phyloP scores from a whole-genome alignment of 352 stramenopile species.

The Globisporangium polare region DNA sequence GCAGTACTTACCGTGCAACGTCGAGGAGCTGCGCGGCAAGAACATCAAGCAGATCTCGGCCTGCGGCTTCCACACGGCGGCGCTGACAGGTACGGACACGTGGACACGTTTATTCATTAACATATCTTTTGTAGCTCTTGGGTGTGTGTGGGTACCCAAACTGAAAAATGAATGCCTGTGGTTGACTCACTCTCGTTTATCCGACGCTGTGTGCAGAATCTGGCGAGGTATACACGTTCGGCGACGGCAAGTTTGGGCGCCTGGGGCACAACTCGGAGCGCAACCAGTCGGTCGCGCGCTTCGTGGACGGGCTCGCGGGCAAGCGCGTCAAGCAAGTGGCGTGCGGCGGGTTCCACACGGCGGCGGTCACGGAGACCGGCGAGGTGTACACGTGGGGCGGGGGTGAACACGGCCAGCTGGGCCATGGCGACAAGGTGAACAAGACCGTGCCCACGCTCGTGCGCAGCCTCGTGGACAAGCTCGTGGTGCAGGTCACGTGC shows the following conservation, averaged over 20 bases:
- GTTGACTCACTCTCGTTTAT: slow-evolving; percentile 4
- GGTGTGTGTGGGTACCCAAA: background rate
- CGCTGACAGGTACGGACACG: slow-evolving; percentile 50
- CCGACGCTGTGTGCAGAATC: slow-evolving; percentile 34
- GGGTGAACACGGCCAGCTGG: slow-evolving; percentile 93
- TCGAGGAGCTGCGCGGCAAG: slow-evolving; percentile 88
- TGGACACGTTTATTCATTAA: background rate
- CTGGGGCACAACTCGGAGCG: slow-evolving; percentile 83
- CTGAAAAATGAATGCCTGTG: background rate
- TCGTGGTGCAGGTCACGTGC: slow-evolving; percentile 94
- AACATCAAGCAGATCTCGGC: slow-evolving; percentile 87
- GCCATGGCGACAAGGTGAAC: slow-evolving; percentile 96
- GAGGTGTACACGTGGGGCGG: slow-evolving; percentile 89
- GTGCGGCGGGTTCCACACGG: slow-evolving; percentile 86
- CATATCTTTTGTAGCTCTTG: background rate
- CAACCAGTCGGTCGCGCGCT: slow-evolving; percentile 70
- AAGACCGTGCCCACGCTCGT: slow-evolving; percentile 92
- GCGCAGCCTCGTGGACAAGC: slow-evolving; percentile 81
- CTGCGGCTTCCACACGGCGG: slow-evolving; percentile 85
- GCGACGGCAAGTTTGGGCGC: slow-evolving; percentile 89
- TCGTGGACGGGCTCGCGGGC: slow-evolving; percentile 63
- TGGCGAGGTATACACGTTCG: slow-evolving; percentile 93
- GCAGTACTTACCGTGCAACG: slow-evolving; percentile 91
- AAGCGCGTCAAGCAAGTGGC: slow-evolving; percentile 86
- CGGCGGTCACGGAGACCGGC: slow-evolving; percentile 79